A percentile compares a stretch with the other conserved stretches of the same genome.
Evolutionary conservation across 164 flowering plant species (phyloP).

Genomic region (Vitis riparia): DNA sequence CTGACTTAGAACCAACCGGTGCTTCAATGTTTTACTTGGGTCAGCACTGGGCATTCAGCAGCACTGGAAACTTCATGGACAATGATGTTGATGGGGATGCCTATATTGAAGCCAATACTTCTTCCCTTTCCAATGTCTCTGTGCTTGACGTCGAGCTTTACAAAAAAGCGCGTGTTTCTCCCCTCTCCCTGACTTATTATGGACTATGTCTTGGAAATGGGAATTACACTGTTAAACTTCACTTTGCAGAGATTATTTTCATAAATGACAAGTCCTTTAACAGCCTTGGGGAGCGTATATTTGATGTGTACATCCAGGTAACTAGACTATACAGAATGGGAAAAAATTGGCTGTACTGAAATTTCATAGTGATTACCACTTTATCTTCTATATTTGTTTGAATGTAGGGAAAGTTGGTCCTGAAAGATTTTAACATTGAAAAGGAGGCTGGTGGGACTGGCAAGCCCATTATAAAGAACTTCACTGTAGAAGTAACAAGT

Average conservation of each 20-base stretch:
- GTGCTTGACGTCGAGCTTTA: conserved; percentile 35
- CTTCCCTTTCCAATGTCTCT: conserved; percentile 36
- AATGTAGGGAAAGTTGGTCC: conserved; percentile 54
- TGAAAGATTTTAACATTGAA: conserved; percentile 78
- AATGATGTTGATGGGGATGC: conserved; percentile 50
- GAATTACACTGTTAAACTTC: conserved; percentile 74
- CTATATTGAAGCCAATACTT: conserved; percentile 44
- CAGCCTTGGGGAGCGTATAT: conserved; percentile 71
- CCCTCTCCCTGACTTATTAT: conserved; percentile 76
- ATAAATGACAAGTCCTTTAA: conserved; percentile 46
- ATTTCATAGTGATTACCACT: background rate
- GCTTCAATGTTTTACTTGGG: conserved; percentile 57
- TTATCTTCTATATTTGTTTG: background rate
- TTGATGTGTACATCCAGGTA: conserved; percentile 78
- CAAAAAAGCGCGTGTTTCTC: conserved; percentile 62
- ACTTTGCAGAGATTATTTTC: conserved; percentile 76
- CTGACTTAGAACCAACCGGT: conserved; percentile 60
- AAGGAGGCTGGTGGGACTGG: conserved; percentile 67
- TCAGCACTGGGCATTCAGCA: conserved; percentile 79
- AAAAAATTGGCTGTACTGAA: no score
- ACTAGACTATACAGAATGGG: background rate
- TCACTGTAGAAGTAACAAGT: conserved; percentile 44
- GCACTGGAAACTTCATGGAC: conserved; percentile 83
- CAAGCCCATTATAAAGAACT: conserved; percentile 52
- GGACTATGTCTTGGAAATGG: conserved; percentile 79